Base-by-base conservation (phyloP, 441 rosid species). In the Pelargonium myrrhifolium region DNA sequence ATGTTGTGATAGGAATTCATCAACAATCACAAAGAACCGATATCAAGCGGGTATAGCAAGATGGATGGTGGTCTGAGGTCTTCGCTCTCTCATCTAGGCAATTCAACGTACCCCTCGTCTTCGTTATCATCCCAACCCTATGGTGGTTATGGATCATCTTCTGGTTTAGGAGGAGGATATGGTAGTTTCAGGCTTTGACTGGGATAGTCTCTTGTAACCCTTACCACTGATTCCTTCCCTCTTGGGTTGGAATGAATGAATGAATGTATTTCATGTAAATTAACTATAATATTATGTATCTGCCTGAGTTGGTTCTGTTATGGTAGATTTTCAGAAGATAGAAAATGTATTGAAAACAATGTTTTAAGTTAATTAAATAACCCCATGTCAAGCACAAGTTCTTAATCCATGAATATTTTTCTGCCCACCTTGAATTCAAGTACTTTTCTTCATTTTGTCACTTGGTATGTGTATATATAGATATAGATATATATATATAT, bases 101-200 rank as follows among this genome's bases (percentile, higher is more conserved):
- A 66, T 61, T 24, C 83, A 31, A 71, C 85, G 0, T 77, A 75
- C 56, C 45, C 83, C 31, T 69, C 78, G 3, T 69, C 83, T 3
- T 71, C 85, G 0, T 68, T 79, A 62, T 58, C 77, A 11, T 77
- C 78, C 4, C 87, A 79, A 69, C 71, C 81, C 0, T 87, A 85
- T 56, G 80, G 84, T 15, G 79, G 79, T 20, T 81, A 84, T 64
- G 84, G 89, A 65, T 77, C 86, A 51, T 84, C 90, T 66, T 84
- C 90, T 63, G 80, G 75, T 73, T 47, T 72, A 56, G 77, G 79
- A 39, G 76, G 80, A 28, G 75, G 81, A 77, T 84, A 84, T 63
- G 71, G 74, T 71, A 66, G 72, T 75, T 82, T 71, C 67, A 74
- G 86, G 68, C 75, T 84, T 72, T 84, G 59, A 18, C 20, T 67